Percentiles rank a stretch among this genome's conserved stretches.
phyloP scores from a whole-genome alignment of 116 monocot species.

The Cymodocea nodosa region DNA sequence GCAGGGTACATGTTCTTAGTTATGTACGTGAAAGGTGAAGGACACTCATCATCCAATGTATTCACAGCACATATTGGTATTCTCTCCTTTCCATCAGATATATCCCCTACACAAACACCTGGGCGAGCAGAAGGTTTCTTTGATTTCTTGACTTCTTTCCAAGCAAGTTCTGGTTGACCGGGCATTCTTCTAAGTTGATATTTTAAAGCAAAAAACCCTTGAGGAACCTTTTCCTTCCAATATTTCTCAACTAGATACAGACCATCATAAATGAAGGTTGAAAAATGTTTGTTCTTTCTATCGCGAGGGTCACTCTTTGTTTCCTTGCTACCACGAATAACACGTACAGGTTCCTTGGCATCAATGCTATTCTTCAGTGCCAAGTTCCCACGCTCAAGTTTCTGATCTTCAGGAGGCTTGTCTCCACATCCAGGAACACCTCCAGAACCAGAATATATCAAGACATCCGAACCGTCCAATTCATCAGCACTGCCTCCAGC shows the following conservation, averaged over 20 bases:
- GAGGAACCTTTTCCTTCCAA: slow-evolving; percentile 13
- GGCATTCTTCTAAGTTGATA: slow-evolving; percentile 16
- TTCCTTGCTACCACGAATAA: slow-evolving; percentile 66
- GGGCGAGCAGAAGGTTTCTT: slow-evolving; percentile 17
- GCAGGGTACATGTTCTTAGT: slow-evolving; percentile 21
- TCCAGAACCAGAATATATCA: slow-evolving; percentile 71
- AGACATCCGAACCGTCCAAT: slow-evolving; percentile 36
- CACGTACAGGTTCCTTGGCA: slow-evolving; percentile 47
- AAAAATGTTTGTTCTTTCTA: slow-evolving; percentile 11
- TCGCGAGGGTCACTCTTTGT: slow-evolving; percentile 10
- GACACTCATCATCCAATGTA: slow-evolving; percentile 22
- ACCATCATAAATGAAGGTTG: slow-evolving; percentile 17
- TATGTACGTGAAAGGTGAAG: slow-evolving; percentile 24
- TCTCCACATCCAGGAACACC: slow-evolving; percentile 18
- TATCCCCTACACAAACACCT: slow-evolving; percentile 28
- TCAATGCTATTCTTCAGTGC: slow-evolving; percentile 63
- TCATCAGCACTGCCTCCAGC: slow-evolving; percentile 76
- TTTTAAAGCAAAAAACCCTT: slow-evolving; percentile 16
- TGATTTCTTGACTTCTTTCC: slow-evolving; percentile 14
- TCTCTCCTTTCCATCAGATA: slow-evolving; percentile 40
- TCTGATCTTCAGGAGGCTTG: slow-evolving; percentile 58
- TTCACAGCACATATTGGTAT: slow-evolving; percentile 38
- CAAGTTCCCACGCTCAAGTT: slow-evolving; percentile 83
- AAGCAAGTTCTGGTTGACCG: slow-evolving; percentile 18
- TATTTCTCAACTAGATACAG: slow-evolving; percentile 18